Percentiles rank a stretch among this genome's conserved stretches.
These are phyloP conservation scores for Pyrus hybrid DNA, from an alignment of 331 rosid species.

Conservation along the genomic window DNA sequence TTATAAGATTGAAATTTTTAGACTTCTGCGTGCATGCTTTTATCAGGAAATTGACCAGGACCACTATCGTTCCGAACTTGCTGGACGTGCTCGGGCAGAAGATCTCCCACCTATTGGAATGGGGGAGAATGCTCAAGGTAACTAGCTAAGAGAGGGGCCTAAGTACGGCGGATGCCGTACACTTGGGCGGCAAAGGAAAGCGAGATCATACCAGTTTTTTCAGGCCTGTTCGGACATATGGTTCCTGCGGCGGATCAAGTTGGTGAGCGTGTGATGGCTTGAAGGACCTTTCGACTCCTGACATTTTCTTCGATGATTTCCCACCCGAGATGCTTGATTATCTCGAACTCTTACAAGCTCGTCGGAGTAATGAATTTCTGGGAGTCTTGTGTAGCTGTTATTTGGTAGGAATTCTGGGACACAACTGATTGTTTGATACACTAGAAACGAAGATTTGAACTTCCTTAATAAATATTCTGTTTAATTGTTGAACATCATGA, in stretches of 20 bases:
- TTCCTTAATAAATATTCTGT: neutral
- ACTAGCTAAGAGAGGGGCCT: neutral
- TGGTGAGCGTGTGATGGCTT: neutral
- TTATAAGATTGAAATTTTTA: too few species aligned
- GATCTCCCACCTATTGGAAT: constrained; percentile 5
- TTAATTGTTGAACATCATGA: neutral
- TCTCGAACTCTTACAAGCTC: constrained; percentile 30
- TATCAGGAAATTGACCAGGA: constrained; percentile 23
- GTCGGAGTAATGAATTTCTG: constrained; percentile 2
- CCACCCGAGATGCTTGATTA: constrained; percentile 44
- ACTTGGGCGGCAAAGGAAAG: too few species aligned
- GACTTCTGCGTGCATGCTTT: too few species aligned
- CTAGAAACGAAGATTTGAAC: neutral
- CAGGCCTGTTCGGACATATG: too few species aligned
- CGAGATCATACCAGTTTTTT: too few species aligned
- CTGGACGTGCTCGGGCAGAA: constrained; percentile 18
- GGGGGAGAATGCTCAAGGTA: constrained; percentile 14
- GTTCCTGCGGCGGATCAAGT: too few species aligned
- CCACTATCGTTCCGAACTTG: neutral
- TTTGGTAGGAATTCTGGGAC: neutral
- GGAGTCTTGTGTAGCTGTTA: neutral
- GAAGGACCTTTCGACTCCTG: constrained; percentile 5
- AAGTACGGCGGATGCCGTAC: too few species aligned
- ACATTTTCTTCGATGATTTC: constrained; percentile 34
- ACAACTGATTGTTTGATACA: neutral